Base-by-base conservation (phyloP, 2,329 filamentous ascomycete species). In the Ceratocystis colombiana region DNA sequence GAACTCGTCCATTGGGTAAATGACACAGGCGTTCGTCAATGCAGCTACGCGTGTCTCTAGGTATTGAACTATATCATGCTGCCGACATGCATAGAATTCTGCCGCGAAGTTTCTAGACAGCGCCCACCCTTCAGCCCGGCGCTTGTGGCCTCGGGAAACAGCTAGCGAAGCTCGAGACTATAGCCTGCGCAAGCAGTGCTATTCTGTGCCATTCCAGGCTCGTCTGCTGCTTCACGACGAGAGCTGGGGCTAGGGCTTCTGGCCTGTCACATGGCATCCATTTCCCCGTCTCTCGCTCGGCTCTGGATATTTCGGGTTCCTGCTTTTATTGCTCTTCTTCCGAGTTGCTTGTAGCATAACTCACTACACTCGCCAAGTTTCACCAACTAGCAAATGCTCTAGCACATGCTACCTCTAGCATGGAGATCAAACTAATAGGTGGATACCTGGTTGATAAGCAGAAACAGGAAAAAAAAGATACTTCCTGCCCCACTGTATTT, bases 381-480 rank as follows among this genome's bases (percentile, higher is more conserved):
- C 53, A 59, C 28, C 15, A 57, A 44, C 62, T 6, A 15, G 45
- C 10, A 64, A 55, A 55, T 30, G 22, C 46, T 37, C 62, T 33
- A 20, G 12, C 46, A 46, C 45, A 45, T 48, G 62, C 46, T 48
- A 53, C 46, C 45, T 22, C 46, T 48, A 50, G 44, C 46, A 12
- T 37, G 50, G 25, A 28, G 63, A 28, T 28, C 45, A 57, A 53
- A 53, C 53, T 64, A 28, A 5, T 15, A 17, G 44, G 62, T 62
- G 37, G 62, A 72, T 65, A 46, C 28, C 5, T 61, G 20, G 44
- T 20, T 17, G n/a, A 33, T 65, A 44, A 44, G 37, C 30, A 65
- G 64, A 46, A 59, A 59, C 53, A 61, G 15, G 20, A 61, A 65
- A 28, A 41, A 41, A 41, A 22, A 53, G 15, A 59, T 59, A 33